Conservation (phyloP, 257 asterid species). For the Ocimum tenuiflorum region DNA sequence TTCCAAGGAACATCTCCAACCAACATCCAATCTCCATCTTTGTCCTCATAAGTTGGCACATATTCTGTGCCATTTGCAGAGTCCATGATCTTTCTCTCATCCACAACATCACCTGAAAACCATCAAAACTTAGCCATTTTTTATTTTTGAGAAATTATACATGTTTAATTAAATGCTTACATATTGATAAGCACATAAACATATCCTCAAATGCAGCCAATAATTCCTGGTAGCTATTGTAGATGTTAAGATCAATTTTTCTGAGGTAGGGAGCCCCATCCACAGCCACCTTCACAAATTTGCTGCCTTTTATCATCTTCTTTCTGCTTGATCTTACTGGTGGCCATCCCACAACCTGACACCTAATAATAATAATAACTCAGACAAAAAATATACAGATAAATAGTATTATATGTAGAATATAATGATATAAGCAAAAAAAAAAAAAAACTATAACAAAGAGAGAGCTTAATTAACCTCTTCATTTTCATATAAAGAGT, state of each 20-base stretch:
- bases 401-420: no score
- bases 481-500: no score
- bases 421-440: no score
- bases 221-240: conserved; percentile 41
- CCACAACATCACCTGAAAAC: conserved; percentile 33
- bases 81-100: conserved; percentile 44
- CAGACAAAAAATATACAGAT: no score
- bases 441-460: no score
- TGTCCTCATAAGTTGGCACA: conserved; percentile 60
- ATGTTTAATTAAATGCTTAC: conserved; percentile 27
- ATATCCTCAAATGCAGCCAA: conserved; percentile 45
- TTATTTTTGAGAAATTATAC: not conserved
- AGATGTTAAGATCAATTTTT: conserved; percentile 52
- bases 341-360: conserved; percentile 74
- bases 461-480: no score
- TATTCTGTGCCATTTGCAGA: conserved; percentile 39
- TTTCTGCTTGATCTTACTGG: conserved; percentile 59
- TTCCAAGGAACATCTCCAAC: conserved; percentile 76
- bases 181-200: conserved; percentile 51
- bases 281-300: conserved; percentile 67
- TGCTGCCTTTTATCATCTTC: conserved; percentile 40
- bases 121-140: not conserved
- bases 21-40: conserved; percentile 75
- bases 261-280: conserved; percentile 79
- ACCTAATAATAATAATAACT: conserved; percentile 21